phyloP scores from a whole-genome alignment of 2,329 filamentous ascomycete species.

The Ascochyta koolunga region DNA sequence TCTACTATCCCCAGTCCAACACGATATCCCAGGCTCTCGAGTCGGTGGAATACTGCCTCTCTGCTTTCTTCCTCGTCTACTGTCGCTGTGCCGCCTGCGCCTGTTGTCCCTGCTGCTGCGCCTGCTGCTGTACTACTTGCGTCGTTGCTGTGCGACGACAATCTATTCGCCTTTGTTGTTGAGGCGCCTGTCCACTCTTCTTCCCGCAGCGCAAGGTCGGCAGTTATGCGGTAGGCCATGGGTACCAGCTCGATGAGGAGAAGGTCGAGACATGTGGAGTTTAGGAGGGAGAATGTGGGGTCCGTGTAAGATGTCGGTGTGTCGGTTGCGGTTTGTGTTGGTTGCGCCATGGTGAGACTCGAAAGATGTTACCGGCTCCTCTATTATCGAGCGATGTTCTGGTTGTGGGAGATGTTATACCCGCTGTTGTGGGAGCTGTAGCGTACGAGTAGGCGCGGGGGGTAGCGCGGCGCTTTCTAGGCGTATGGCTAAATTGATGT shows the following conservation, averaged over 20 bases:
- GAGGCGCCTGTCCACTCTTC: constrained; percentile 46
- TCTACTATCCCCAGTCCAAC: constrained; percentile 93
- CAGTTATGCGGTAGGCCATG: constrained; percentile 84
- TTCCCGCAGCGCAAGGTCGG: constrained; percentile 67
- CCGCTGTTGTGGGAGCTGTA: not conserved
- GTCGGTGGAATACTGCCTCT: constrained; percentile 82
- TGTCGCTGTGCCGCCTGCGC: constrained; percentile 28
- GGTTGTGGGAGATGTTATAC: no score
- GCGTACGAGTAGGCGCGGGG: not conserved
- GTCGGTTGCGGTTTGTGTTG: constrained; percentile 20
- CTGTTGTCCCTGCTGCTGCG: constrained; percentile 23
- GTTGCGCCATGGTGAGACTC: constrained; percentile 21
- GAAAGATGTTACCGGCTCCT: not conserved
- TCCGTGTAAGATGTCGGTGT: constrained; percentile 61
- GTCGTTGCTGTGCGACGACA: constrained; percentile 31
- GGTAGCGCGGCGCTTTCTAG: not conserved
- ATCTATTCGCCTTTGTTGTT: constrained; percentile 21
- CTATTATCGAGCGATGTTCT: no score
- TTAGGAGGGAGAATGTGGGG: constrained; percentile 76
- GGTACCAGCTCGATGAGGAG: constrained; percentile 96
- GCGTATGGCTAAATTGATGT: not conserved
- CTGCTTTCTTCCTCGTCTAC: constrained; percentile 80
- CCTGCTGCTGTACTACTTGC: constrained; percentile 34
- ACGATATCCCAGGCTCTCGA: constrained; percentile 86
- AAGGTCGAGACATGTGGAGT: constrained; percentile 87